Evolutionary conservation across 164 flowering plant genomes (phyloP).

Genomic region (Umbellularia californica): DNA sequence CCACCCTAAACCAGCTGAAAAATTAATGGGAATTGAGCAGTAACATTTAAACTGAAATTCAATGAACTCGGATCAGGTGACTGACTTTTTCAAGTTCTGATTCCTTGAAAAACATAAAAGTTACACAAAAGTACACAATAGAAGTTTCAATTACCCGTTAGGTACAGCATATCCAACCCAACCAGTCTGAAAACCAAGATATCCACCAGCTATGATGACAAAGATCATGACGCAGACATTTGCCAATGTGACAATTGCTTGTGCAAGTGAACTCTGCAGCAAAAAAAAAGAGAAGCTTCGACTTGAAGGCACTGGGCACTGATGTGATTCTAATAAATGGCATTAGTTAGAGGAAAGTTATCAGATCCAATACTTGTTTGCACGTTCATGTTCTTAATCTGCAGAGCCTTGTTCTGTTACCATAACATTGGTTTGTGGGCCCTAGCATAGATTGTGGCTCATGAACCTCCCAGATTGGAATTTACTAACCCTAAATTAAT

Average conservation of each 20-base stretch:
- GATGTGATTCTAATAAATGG: not conserved
- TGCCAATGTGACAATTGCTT: conserved; percentile 69
- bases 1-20: not conserved
- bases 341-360: not conserved
- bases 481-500: not conserved
- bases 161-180: conserved; percentile 91
- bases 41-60: too few species aligned
- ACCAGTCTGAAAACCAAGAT: conserved; percentile 80
- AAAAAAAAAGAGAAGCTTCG: not conserved
- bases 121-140: not conserved
- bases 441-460: not conserved
- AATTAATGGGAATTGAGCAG: not conserved
- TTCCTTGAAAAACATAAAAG: not conserved
- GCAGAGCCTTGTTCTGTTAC: not conserved
- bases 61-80: not conserved
- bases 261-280: conserved; percentile 71
- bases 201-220: conserved; percentile 79
- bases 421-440: not conserved
- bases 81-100: not conserved
- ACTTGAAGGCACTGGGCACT: not conserved
- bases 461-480: not conserved
- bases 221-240: conserved; percentile 83
- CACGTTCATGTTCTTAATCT: not conserved
- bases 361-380: not conserved
- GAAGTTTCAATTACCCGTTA: conserved; percentile 46